These are phyloP conservation scores for Pisolithus microcarpus DNA, from an alignment of 768 basidiomycete species.

Conservation along the genomic window DNA sequence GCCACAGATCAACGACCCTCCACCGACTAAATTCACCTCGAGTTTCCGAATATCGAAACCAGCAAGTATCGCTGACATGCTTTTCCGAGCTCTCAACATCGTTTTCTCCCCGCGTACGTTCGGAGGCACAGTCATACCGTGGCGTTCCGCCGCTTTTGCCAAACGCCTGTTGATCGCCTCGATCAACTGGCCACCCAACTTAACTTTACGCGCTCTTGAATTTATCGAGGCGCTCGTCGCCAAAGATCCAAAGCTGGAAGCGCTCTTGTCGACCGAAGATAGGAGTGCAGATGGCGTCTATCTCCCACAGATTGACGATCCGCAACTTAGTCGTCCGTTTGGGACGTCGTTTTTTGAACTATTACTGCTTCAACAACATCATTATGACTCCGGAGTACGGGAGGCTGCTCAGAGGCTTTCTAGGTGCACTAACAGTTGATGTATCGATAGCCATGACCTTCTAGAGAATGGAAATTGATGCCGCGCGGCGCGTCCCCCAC, in stretches of 20 bases:
- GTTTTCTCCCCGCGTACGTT: slow-evolving; percentile 71
- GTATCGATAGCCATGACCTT: slow-evolving; percentile 17
- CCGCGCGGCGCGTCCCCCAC: no score
- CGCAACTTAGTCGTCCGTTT: slow-evolving; percentile 76
- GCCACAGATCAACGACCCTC: slow-evolving; percentile 52
- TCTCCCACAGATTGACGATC: slow-evolving; percentile 81
- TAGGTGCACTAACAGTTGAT: slow-evolving; percentile 34
- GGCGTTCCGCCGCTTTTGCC: slow-evolving; percentile 14
- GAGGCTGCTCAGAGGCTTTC: slow-evolving; percentile 56
- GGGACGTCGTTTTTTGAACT: slow-evolving; percentile 87
- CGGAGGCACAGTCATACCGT: slow-evolving; percentile 48
- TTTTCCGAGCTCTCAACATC: slow-evolving; percentile 80
- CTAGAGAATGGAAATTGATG: no score
- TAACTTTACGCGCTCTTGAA: slow-evolving; percentile 47
- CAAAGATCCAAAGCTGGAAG: slow-evolving; percentile 76
- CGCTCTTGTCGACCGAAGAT: slow-evolving; percentile 82
- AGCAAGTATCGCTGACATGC: slow-evolving; percentile 51
- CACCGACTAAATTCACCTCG: slow-evolving; percentile 10
- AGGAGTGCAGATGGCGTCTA: slow-evolving; percentile 79
- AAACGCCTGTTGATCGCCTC: slow-evolving; percentile 48
- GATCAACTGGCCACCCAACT: slow-evolving; percentile 70
- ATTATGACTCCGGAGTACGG: slow-evolving; percentile 65
- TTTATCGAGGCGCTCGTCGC: slow-evolving; percentile 68
- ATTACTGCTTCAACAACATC: slow-evolving; percentile 48
- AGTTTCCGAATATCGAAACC: slow-evolving; percentile 22